Base-by-base conservation (phyloP, 2,329 filamentous ascomycete genomes). In the Botryotinia convoluta region DNA sequence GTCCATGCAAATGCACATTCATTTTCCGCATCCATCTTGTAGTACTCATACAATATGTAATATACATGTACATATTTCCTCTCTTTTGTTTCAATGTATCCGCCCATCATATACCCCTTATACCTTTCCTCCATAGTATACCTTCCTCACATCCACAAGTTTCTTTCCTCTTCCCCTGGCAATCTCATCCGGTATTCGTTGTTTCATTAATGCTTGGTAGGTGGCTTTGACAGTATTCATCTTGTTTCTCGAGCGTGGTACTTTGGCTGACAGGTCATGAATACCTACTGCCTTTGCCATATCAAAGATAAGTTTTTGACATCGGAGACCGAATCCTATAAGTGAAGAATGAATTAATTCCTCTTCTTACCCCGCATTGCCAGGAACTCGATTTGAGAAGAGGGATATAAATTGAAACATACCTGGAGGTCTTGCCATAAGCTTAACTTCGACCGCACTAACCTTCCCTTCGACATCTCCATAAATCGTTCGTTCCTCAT, bases 201-300 rank as follows among this genome's bases (percentile, higher is more conserved):
- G 96, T 85, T 87, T 92, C 82, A 89, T 88, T 75, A 99, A 86
- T 8, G 95, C 95, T 82, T 95, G 83, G 83, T 93, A 93, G 59
- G 94, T 89, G 22, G 96, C 96, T 85, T 98, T 98, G 84, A 97
- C 92, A 29, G 95, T 93, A 86, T 99, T 99, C 94, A 98, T 97
- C 78, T 94, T 94, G 86, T 97, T 98, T 80, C 95, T 90, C 75
- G 93, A 93, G 63, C 95, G 92, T 54, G 91, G 91, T 75, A 97
- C 95, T 77, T 89, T 88, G 67, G 93, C 95, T 26, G 94, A 89
- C 48, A 99, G 88, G 82, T 99, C 96, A 76, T 91, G 87, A 80
- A 99, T 94, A 77, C 96, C 96, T 59, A 90, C 92, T 67, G 91
- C 91, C 76, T 94, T 92, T 81, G 93, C 95, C 86, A 99, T 94